Base-by-base conservation (phyloP, 2,329 filamentous ascomycete species). In the Fusarium ramigenum region DNA sequence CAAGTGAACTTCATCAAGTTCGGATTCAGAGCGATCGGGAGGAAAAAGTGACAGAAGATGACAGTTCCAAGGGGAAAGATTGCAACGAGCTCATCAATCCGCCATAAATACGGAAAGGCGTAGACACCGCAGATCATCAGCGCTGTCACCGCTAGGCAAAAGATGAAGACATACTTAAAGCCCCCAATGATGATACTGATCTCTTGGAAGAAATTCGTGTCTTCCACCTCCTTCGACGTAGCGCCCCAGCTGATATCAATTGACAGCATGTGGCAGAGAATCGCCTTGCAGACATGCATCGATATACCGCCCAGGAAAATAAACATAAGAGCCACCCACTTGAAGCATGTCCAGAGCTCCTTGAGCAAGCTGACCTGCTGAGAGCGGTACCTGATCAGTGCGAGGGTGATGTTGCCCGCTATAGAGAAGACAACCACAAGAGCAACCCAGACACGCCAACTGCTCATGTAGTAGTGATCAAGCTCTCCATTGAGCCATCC, bases 391-490 rank as follows among this genome's bases (percentile, higher is more conserved):
- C 72, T 53, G 0, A 59, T 61, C 63, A 77, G 61, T 12, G 67
- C 72, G 50, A 75, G 70, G 9, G 74, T 34, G 2, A 77, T 16
- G 0, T 70, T 74, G n/a, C 54, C 67, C 1, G 69, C 49, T 19
- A 68, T 65, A 11, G 73, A 75, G 50, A 76, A 76, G 21, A 77
- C 53, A 10, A 76, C 74, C 2, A 76, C 23, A 11, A 77, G 67
- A 12, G 86, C 84, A 70, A 91, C 85, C 81, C 87, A 91, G 68
- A 90, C 88, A 71, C 87, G 88, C 84, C 89, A 92, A 0, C 87
- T 90, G 70, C 91, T 89, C 79, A 90, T 84, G 78, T 92, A 93
- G 82, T 90, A 91, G 72, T 92, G 89, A 78, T 92, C 90, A 34
- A 91, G 83, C 52, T 88, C 83, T 14, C 89, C 90, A 73, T 91